Conservation (phyloP, 2,329 filamentous ascomycete genomes). For the Cercospora berteroae region DNA sequence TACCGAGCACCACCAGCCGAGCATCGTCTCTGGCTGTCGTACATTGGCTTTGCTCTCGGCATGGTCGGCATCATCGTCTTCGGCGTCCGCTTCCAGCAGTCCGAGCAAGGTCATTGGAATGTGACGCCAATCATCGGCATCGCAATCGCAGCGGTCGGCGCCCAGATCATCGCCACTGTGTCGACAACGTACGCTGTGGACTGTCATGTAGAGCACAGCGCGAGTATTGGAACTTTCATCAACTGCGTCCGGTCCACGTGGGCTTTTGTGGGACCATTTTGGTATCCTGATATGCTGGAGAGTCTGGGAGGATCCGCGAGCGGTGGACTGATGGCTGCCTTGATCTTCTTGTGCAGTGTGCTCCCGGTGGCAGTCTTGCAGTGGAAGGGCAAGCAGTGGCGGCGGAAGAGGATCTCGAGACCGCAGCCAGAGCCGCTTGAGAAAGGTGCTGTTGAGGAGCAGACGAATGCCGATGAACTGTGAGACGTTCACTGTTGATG, state of each 20-base stretch:
- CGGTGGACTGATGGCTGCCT: slow-evolving; percentile 40
- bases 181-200: slow-evolving; percentile 61
- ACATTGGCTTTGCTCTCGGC: slow-evolving; percentile 52
- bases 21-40: slow-evolving; percentile 57
- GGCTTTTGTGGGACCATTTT: slow-evolving; percentile 51
- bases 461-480: background rate
- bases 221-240: slow-evolving; percentile 58
- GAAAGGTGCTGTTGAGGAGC: slow-evolving; percentile 6
- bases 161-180: slow-evolving; percentile 61
- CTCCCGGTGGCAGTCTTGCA: slow-evolving; percentile 33
- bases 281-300: slow-evolving; percentile 43
- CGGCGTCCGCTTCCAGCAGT: slow-evolving; percentile 51
- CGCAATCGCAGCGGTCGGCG: slow-evolving; percentile 53
- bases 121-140: slow-evolving; percentile 53
- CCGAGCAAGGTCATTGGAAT: slow-evolving; percentile 50
- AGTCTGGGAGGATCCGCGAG: slow-evolving; percentile 39
- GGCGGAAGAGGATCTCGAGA: slow-evolving; percentile 9
- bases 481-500: background rate
- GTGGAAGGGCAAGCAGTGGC: slow-evolving; percentile 24
- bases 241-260: slow-evolving; percentile 56
- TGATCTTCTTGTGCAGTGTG: slow-evolving; percentile 32
- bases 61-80: slow-evolving; percentile 57
- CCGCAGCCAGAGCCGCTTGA: background rate
- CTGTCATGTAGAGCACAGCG: slow-evolving; percentile 53
- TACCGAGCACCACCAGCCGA: slow-evolving; percentile 46